Evolutionary conservation across 306 rosid species (phyloP).

Genomic region (Prunus padus): DNA sequence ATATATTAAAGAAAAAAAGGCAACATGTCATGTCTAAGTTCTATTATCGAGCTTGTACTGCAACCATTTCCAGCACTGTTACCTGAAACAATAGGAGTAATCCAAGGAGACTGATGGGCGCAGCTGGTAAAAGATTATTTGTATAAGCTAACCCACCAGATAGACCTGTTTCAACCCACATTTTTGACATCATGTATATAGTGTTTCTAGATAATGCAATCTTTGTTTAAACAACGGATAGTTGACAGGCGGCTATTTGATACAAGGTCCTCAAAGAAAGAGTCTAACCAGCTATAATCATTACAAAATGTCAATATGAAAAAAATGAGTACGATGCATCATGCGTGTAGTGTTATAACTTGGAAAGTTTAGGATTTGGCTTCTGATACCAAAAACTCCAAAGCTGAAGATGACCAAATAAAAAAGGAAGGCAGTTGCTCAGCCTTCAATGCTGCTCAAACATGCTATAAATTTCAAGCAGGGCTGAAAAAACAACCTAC

Average conservation of each 20-base stretch:
- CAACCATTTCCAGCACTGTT: neutral
- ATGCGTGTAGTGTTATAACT: neutral
- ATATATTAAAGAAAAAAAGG: neutral
- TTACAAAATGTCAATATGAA: neutral
- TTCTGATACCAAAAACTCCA: neutral
- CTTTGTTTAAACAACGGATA: constrained; percentile 12
- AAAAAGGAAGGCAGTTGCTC: too few relatives aligned
- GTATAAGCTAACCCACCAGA: constrained; percentile 83
- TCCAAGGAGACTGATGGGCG: constrained; percentile 86
- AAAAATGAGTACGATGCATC: neutral
- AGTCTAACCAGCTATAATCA: too few relatives aligned
- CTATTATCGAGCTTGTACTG: neutral
- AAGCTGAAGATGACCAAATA: neutral
- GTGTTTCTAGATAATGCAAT: neutral
- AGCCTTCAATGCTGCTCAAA: neutral
- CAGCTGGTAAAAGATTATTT: constrained; percentile 71
- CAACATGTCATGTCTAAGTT: neutral
- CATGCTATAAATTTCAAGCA: neutral
- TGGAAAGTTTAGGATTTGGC: neutral
- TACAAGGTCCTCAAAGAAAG: neutral
- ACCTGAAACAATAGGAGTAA: constrained; percentile 91
- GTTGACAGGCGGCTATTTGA: neutral
- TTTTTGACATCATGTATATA: constrained; percentile 4
- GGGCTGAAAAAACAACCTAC: neutral
- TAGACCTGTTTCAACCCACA: constrained; percentile 50